Base-by-base conservation (phyloP, 202 grass and related monocot species). In the Carex arenaria region DNA sequence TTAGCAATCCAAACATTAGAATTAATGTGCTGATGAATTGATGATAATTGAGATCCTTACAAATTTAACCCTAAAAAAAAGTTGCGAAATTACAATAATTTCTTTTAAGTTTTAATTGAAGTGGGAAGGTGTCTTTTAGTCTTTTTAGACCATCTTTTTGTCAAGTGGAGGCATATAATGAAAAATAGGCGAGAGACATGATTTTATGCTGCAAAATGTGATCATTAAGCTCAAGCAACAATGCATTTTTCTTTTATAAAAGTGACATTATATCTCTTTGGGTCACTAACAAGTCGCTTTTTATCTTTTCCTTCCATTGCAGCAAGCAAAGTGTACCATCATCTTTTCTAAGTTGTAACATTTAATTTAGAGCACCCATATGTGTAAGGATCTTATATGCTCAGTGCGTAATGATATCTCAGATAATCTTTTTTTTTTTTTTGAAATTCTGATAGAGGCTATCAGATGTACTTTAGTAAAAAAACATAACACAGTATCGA, bases 131-230 rank as follows among this genome's bases (percentile, higher is more conserved):
- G 52, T 78, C 73, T 42, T 78, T 78, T 78, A 49, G 42, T 72
- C 54, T 78, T 31, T 78, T 78, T 34, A 55, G 72, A 76, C 49
- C 49, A 56, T 71, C 67, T 49, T 69, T 40, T n/a, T 9, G 2
- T 10, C 20, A 57, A 60, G 73, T 55, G n/a, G 61, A 49, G 17
- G 23, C 82, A 30, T 68, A 38, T 68, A 38, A 66, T 8, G 61
- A 62, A 81, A 85, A 82, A 13, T 77, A 26, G 61, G 67, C 87
- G 4, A 63, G 64, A 85, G 69, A 82, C 83, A 85, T 82, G 87
- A 69, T 10, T 85, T 85, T 79, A 8, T 80, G 62, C 13, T 83
- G 80, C 47, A 70, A 83, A 83, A 83, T 64, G 80, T 87, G 79
- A 60, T 61, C 17, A 83, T 70, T 62, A 87, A 77, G 55, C 32